Evolutionary conservation across 768 basidiomycete species (phyloP), one percentile per base, ranked within the genome.

Genomic region (Amanita thiersii): DNA sequence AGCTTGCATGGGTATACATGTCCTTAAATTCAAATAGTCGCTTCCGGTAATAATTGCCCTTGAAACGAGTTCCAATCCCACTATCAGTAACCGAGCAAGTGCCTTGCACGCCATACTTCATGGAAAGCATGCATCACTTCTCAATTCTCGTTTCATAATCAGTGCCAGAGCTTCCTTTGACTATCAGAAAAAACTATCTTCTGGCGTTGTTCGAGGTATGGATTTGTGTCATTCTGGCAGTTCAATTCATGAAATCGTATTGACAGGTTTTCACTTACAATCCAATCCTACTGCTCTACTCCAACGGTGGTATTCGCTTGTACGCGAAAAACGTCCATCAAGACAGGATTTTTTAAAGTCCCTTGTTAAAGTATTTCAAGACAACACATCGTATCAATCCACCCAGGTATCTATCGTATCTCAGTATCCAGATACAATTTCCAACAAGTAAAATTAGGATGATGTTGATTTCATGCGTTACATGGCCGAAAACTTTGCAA

Each of bases 401-500:
- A 64, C 77, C 0, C 81, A 81, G 65, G 83, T 80, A 41, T 36
- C 59, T 48, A 10, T 11, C 3, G 12, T 4, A 3, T 10, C 15
- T 9, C 18, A 4, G 18, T 12, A 31, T 3, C 26, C 12, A 14
- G 14, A 18, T 21, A 2, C 21, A 24, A 7, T 24, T 24, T 25
- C 12, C 37, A 18, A 48, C 14, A 23, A 23, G 28, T 47, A 9
- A 53, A 30, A 18, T 31, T 42, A 92, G 83, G 77, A 85, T 47
- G 87, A 96, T 52, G 70, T 93, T 40, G 78, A 84, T 37, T 90
- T 97, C 55, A 73, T 73, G 3, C 81, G 92, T 41, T 99, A 91
- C 63, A 86, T 97, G 77, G 83, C 89, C 0, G 96, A 98, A 57
- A 97, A 97, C 54, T 83, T 98, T 44, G 74, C 92, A 1, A 68